Percentiles rank a stretch among this genome's conserved stretches.
These are phyloP conservation scores for Penicillium sumatraense DNA, from an alignment of 2,329 filamentous ascomycete genomes.

Conservation along the genomic window DNA sequence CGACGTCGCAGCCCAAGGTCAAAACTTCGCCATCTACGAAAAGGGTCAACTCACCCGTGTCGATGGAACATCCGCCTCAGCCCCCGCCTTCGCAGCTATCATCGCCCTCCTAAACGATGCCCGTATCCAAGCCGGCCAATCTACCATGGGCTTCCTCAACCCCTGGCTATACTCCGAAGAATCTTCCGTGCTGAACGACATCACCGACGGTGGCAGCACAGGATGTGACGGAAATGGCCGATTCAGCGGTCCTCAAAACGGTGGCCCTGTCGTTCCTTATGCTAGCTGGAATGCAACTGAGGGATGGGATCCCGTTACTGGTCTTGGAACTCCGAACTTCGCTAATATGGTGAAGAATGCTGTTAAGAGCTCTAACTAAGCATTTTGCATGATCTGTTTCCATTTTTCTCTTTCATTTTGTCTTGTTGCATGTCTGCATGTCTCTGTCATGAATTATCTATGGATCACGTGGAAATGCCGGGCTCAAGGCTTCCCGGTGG, in stretches of 20 bases:
- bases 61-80: constrained; percentile 54
- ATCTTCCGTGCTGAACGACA: constrained; percentile 51
- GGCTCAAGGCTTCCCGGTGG: neutral
- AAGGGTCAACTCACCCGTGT: constrained; percentile 32
- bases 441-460: neutral
- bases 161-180: constrained; percentile 61
- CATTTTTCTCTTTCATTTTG: neutral
- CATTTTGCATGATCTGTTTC: neutral
- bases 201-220: constrained; percentile 51
- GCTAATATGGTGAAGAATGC: constrained; percentile 21
- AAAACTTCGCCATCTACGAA: constrained; percentile 37
- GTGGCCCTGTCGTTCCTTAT: constrained; percentile 46
- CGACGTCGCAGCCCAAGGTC: constrained; percentile 46
- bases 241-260: constrained; percentile 46
- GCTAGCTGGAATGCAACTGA: constrained; percentile 57
- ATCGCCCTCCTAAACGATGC: constrained; percentile 68
- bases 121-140: constrained; percentile 54
- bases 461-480: neutral
- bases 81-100: constrained; percentile 63
- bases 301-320: constrained; percentile 58
- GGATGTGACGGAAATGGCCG: constrained; percentile 52
- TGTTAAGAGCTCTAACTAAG: constrained; percentile 9
- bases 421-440: neutral
- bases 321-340: constrained; percentile 44
- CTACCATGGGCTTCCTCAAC: constrained; percentile 62